A percentile compares a stretch with the other conserved stretches of the same genome.
Evolutionary conservation across 1,284 basidiomycete species (phyloP).

Genomic region (Afroboletus lepidellus): DNA sequence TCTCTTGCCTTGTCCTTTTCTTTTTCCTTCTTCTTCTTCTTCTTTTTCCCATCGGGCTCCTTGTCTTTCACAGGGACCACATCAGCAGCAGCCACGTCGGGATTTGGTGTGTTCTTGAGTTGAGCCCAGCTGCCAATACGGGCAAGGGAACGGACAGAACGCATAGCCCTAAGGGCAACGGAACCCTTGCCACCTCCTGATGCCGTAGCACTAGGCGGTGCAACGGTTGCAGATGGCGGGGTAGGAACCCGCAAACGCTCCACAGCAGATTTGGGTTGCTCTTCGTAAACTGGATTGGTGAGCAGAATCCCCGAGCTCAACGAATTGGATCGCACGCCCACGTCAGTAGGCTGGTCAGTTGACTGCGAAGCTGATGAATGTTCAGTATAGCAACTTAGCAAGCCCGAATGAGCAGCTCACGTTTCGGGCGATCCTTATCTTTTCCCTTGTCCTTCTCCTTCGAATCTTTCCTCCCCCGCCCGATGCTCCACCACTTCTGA

Average conservation of each 20-base stretch:
- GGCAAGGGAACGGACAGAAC: conserved; percentile 68
- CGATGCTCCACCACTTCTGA: conserved; percentile 78
- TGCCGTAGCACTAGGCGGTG: conserved; percentile 27
- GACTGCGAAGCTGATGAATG: conserved; percentile 48
- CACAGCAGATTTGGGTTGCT: conserved; percentile 8
- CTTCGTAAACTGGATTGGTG: conserved; percentile 6
- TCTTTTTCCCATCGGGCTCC: conserved; percentile 36
- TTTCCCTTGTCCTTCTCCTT: conserved; percentile 52
- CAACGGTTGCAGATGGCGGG: conserved; percentile 17
- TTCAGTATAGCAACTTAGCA: conserved; percentile 12
- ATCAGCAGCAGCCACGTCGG: conserved; percentile 30
- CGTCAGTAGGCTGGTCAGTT: conserved; percentile 25
- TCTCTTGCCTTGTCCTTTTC: conserved; percentile 31
- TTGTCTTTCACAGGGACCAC: conserved; percentile 31
- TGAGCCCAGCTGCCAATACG: conserved; percentile 70
- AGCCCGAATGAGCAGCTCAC: conserved; percentile 34
- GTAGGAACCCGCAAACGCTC: conserved; percentile 19
- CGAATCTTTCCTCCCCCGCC: conserved; percentile 65
- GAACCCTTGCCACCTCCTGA: conserved; percentile 42
- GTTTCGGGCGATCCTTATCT: conserved; percentile 38
- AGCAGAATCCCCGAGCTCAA: conserved; percentile 61
- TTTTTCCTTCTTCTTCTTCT: conserved; percentile 30
- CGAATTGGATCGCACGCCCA: conserved; percentile 59
- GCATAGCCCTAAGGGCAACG: conserved; percentile 74
- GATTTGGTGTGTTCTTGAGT: conserved; percentile 40